Evolutionary conservation across 352 stramenopile genomes (phyloP), one percentile per base, ranked within the genome.

Genomic region (Phytopythium boreale): DNA sequence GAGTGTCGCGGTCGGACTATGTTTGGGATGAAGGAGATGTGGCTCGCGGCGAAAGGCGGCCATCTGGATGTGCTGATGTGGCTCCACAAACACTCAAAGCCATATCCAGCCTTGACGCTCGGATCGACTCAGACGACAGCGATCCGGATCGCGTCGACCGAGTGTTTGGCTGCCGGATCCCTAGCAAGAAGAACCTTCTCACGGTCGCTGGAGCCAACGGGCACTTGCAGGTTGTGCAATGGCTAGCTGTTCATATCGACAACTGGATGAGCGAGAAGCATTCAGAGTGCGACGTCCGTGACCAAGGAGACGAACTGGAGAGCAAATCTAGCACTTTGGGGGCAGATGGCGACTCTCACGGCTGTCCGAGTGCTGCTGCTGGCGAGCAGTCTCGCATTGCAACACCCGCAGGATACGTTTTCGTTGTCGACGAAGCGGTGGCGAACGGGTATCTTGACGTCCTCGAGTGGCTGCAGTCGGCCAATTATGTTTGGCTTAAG

Each of bases 11-110:
- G 14, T 10, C 29, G 14, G 2, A 20, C 37, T 10, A 44, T 55
- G 49, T 55, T 55, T 55, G 49, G 49, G 49, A 55, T 55, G 49
- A 26, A 55, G 24, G 49, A 55, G n/a, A 55, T 36, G 24, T 55
- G 49, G 49, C 19, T 37, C 0, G 49, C 49, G 49, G 22, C 24
- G 22, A 55, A 36, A 31, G 29, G 19, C 2, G 24, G 49, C 8
- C 9, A 55, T 34, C 49, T 55, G 14, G 49, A 37, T 4, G 49
- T 55, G 49, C 49, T 55, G n/a, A 31, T 11, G 49, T 55, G 49
- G 49, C 24, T 55, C 22, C 49, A 55, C 49, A 22, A 55, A 22
- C 49, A 55, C 49, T 36, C 49, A 8, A 31, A 31, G 49, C 14
- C 17, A 11, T 55, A 15, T 55, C 49, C 49, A 31, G 26, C 49